These are phyloP conservation scores for Debaryomyces singareniensis DNA, from an alignment of 1,139 yeast genomes.

Conservation along the genomic window DNA sequence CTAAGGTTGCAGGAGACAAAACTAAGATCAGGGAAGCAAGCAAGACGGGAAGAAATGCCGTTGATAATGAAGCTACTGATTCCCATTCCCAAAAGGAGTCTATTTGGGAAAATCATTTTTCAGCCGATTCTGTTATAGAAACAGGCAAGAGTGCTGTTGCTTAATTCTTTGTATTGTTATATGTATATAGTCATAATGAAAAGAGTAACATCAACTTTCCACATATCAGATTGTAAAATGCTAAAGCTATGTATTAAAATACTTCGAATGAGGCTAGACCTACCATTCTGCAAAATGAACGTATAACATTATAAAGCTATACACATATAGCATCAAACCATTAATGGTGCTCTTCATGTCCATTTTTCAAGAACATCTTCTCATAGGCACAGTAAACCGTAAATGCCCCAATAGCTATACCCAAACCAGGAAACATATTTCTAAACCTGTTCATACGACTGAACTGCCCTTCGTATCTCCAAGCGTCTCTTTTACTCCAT, in stretches of 20 bases:
- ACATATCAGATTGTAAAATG: too few relatives aligned
- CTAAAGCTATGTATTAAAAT: too few relatives aligned
- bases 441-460: constrained; percentile 64
- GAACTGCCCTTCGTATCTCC: constrained; percentile 86
- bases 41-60: constrained; percentile 24
- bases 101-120: constrained; percentile 23
- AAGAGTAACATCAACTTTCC: too few relatives aligned
- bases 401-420: constrained; percentile 75
- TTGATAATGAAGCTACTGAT: constrained; percentile 20
- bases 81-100: constrained; percentile 16
- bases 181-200: too few relatives aligned
- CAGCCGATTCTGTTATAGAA: too few relatives aligned
- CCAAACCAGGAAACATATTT: constrained; percentile 79
- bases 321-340: too few relatives aligned
- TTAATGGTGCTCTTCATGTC: constrained; percentile 25
- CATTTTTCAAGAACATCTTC: constrained; percentile 37
- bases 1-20: constrained; percentile 55
- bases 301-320: too few relatives aligned
- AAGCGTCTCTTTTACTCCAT: constrained; percentile 73
- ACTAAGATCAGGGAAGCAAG: constrained; percentile 45
- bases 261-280: too few relatives aligned
- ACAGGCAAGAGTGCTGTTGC: too few relatives aligned
- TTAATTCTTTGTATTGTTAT: too few relatives aligned
- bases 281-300: too few relatives aligned
- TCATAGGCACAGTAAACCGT: constrained; percentile 60